phyloP scores from a whole-genome alignment of 345 rosid genomes.

The Citrus sp. region DNA sequence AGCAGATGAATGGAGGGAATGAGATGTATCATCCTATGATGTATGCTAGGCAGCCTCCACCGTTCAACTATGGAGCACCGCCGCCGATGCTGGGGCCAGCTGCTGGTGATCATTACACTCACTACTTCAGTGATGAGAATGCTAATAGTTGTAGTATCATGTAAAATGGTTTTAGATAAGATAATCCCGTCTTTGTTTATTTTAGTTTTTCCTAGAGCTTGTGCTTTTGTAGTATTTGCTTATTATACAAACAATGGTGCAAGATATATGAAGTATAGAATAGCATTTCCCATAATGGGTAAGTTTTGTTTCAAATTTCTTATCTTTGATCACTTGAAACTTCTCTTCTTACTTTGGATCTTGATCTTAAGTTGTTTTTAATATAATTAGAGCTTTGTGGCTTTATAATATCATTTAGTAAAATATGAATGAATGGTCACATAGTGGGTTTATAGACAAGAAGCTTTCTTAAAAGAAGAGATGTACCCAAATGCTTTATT shows the following conservation, averaged over 20 bases:
- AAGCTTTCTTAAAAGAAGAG: slow-evolving; percentile 7
- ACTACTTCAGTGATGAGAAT: slow-evolving; percentile 90
- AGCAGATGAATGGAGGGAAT: slow-evolving; percentile 45
- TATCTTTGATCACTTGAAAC: no score
- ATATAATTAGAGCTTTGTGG: not conserved
- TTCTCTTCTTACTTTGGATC: not conserved
- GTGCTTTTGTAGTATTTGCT: slow-evolving; percentile 1
- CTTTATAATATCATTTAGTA: not conserved
- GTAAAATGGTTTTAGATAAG: slow-evolving; percentile 40
- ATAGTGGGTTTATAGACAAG: not conserved
- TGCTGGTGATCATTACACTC: slow-evolving; percentile 50
- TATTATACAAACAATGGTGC: slow-evolving; percentile 20
- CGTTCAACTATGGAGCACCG: slow-evolving; percentile 46
- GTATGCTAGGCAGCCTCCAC: slow-evolving; percentile 65
- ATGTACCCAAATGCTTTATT: not conserved
- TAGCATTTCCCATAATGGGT: slow-evolving; percentile 15
- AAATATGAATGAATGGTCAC: not conserved
- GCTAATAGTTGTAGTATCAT: slow-evolving; percentile 79
- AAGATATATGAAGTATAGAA: not conserved
- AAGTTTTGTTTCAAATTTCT: slow-evolving; percentile 5
- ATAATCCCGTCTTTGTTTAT: not conserved
- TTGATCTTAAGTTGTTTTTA: not conserved
- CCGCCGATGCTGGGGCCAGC: slow-evolving; percentile 55
- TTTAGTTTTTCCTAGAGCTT: not conserved
- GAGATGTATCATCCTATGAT: slow-evolving; percentile 84